Evolutionary conservation across 345 rosid species (phyloP).

Genomic region (Excoecaria cochinchinensis): DNA sequence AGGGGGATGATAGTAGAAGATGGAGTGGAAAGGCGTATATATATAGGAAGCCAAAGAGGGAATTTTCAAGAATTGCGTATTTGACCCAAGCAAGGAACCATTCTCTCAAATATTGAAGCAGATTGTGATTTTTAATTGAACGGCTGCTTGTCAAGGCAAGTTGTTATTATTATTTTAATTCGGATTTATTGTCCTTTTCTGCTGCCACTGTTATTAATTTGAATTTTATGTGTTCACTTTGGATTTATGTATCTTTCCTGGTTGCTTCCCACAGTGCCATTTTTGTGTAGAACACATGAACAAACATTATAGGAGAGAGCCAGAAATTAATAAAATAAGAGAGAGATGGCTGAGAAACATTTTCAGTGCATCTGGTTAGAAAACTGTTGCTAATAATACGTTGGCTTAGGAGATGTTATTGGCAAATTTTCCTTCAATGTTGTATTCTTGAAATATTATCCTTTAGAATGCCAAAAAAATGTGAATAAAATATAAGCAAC

Average conservation of each 20-base stretch:
- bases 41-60: background rate
- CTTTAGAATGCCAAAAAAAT: background rate
- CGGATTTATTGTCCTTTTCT: too few relatives aligned
- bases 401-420: background rate
- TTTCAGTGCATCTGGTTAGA: background rate
- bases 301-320: too few relatives aligned
- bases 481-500: background rate
- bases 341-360: background rate
- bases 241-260: slow-evolving; percentile 7
- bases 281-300: background rate
- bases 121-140: background rate
- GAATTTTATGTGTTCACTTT: background rate
- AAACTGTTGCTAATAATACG: background rate
- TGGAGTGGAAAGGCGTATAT: background rate
- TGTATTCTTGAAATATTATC: background rate
- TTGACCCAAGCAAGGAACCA: slow-evolving; percentile 18
- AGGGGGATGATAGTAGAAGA: slow-evolving; percentile 1
- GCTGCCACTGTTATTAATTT: background rate
- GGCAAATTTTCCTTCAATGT: background rate
- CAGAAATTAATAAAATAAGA: background rate
- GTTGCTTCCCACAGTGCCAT: background rate
- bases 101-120: background rate
- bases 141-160: background rate
- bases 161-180: background rate
- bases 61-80: slow-evolving; percentile 29